Percentiles rank a stretch among this genome's conserved stretches.
phyloP scores from a whole-genome alignment of 495 filamentous ascomycete genomes.

The Choiromyces venosus region DNA sequence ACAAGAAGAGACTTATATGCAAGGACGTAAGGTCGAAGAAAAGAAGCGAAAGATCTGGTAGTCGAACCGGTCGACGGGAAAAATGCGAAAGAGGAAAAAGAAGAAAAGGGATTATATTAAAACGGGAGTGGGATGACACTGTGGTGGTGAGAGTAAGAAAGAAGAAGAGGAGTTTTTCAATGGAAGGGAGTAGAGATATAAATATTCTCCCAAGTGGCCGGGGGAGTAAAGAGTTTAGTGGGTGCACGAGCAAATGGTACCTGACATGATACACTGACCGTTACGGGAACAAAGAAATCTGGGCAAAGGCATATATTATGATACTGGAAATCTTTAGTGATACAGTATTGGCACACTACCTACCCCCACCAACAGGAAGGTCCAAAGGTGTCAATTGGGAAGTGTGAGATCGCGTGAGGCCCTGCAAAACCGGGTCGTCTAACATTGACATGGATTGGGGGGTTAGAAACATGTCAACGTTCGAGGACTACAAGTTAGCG shows the following conservation, averaged over 20 bases:
- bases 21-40: not conserved
- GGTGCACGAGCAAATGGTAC: not conserved
- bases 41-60: conserved; percentile 24
- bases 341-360: not conserved
- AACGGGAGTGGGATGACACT: conserved; percentile 32
- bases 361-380: not conserved
- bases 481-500: not conserved
- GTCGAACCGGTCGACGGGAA: conserved; percentile 34
- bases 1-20: conserved; percentile 12
- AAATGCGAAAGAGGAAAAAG: conserved; percentile 22
- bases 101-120: conserved; percentile 15
- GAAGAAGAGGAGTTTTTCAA: not conserved
- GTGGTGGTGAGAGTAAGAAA: conserved; percentile 25
- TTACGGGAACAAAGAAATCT: not conserved
- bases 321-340: not conserved
- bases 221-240: not conserved
- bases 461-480: not conserved
- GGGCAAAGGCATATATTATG: not conserved
- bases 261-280: not conserved
- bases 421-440: not conserved
- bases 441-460: not conserved
- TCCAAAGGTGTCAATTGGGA: not conserved
- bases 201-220: not conserved
- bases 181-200: not conserved
- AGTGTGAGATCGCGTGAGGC: not conserved